These are phyloP conservation scores for Psilocybe sp. DNA, from an alignment of 768 basidiomycete species.

Conservation along the genomic window DNA sequence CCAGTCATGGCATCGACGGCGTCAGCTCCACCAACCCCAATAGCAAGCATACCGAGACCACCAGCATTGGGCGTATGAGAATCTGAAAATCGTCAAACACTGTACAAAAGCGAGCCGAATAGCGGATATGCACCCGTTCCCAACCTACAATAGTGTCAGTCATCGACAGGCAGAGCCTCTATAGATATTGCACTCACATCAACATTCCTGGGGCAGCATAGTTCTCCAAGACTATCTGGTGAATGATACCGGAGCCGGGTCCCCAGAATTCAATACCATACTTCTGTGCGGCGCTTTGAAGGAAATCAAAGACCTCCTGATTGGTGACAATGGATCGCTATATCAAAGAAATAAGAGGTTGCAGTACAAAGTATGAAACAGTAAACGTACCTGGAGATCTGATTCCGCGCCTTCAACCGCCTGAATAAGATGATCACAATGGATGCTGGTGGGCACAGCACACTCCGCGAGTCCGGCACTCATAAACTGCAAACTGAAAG, in stretches of 20 bases:
- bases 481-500: conserved; percentile 88
- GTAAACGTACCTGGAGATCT: conserved; percentile 68
- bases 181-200: conserved; percentile 51
- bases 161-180: not conserved
- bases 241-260: conserved; percentile 95
- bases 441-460: conserved; percentile 89
- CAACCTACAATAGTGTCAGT: conserved; percentile 45
- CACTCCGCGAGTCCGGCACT: conserved; percentile 84
- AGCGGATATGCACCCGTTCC: conserved; percentile 59
- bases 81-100: conserved; percentile 42
- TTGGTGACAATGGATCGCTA: conserved; percentile 85
- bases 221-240: conserved; percentile 97
- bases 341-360: not conserved
- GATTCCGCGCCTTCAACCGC: conserved; percentile 84
- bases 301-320: conserved; percentile 96
- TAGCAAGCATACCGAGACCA: conserved; percentile 93
- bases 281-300: conserved; percentile 87
- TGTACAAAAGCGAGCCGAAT: not conserved
- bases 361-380: not conserved
- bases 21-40: conserved; percentile 99
- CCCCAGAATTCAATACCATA: conserved; percentile 98
- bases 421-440: conserved; percentile 98
- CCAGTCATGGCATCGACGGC: conserved; percentile 98
- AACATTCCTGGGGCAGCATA: conserved; percentile 95
- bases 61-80: conserved; percentile 99